Evolutionary conservation across 495 filamentous ascomycete species (phyloP), one percentile per base, ranked within the genome.

Genomic region (Margaritispora aquatica): DNA sequence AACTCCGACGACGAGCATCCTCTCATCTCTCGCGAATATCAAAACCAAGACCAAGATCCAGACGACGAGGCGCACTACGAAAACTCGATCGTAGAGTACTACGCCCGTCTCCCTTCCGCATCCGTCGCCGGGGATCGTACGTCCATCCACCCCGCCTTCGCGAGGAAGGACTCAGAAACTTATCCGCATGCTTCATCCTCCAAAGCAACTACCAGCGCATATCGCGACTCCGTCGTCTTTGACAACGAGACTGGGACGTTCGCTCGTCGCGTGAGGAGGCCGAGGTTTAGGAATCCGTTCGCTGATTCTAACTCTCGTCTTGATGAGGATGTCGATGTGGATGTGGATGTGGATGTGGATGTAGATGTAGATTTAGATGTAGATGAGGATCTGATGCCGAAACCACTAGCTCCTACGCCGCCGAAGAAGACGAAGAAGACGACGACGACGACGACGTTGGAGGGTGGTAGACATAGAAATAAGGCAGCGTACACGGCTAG

Each of bases 31-130:
- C 5, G 38, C 13, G 48, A 38, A 24, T 23, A 62, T 10, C 34
- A 57, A 2, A 55, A 57, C 26, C 31, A 38, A 24, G 31, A 62
- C 15, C 34, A 57, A 2, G 59, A 57, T 31, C 31, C 41, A 15
- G n/a, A n/a, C n/a, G n/a, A n/a, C n/a, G n/a, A n/a, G n/a, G n/a
- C n/a, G n/a, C 47, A 66, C 24, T 54, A 60, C 50, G 63, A 63
- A 24, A 27, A 44, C 17, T 56, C 51, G 8, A 53, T 66, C 29
- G 54, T 63, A 4, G 55, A 59, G 23, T 60, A 47, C 29, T 66
- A 66, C 23, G 36, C 51, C 11, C 44, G 48, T 29, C 24, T 52
- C 8, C n/a, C 26, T 10, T 58, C 54, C 38, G 15, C 29, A 34
- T 9, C 17, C 15, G 17, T 2, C 11, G 2, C 15, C 38, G 15